Evolutionary conservation across 2,329 filamentous ascomycete genomes (phyloP).

Genomic region (Xylariaceae sp.): DNA sequence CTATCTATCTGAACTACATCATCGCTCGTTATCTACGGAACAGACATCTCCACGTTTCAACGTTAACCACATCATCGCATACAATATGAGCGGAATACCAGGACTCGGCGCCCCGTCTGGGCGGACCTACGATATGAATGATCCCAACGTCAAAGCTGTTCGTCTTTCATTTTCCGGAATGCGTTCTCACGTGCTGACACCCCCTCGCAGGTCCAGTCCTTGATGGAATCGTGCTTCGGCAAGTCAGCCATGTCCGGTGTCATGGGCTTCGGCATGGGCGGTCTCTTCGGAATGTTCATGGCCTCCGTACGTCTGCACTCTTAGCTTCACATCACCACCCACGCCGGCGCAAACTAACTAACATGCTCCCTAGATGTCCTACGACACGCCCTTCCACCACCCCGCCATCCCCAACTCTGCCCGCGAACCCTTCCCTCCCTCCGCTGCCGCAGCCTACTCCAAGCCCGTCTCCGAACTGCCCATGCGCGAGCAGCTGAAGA

Average conservation of each 20-base stretch:
- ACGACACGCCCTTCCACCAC: conserved; percentile 79
- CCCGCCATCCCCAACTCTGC: conserved; percentile 34
- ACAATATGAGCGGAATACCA: conserved; percentile 30
- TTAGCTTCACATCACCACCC: neutral
- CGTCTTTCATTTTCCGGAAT: conserved; percentile 19
- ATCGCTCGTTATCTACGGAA: neutral
- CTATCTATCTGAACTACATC: too few species aligned
- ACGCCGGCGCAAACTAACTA: neutral
- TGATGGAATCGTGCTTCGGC: conserved; percentile 87
- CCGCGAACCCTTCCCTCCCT: conserved; percentile 22
- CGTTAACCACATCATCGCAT: conserved; percentile 6
- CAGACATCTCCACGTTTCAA: neutral
- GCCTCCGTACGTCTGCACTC: conserved; percentile 63
- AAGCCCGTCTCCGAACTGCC: conserved; percentile 59
- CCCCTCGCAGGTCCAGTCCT: conserved; percentile 61
- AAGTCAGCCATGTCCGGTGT: conserved; percentile 87
- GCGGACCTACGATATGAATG: conserved; percentile 36
- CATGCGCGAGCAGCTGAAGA: conserved; percentile 72
- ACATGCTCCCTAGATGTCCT: conserved; percentile 69
- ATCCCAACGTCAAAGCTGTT: conserved; percentile 49
- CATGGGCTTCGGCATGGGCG: conserved; percentile 91
- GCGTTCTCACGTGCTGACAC: conserved; percentile 4
- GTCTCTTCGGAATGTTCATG: conserved; percentile 96
- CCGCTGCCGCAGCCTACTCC: too few species aligned
- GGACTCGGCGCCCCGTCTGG: conserved; percentile 22